Conservation (phyloP, 2,329 filamentous ascomycete species). For the Diatrype stigma region DNA sequence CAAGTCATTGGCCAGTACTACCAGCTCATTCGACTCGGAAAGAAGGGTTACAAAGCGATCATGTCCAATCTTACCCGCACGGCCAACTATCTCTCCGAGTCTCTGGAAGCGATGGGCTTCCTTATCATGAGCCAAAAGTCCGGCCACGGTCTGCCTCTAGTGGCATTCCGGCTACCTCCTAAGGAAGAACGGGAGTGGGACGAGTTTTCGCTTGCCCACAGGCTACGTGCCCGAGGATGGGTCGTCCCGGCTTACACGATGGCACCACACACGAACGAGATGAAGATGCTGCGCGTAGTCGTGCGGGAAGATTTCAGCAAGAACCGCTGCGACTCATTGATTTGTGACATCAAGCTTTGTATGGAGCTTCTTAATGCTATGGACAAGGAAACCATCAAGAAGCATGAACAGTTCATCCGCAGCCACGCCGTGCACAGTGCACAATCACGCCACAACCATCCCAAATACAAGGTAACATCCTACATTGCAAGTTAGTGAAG, state of each 20-base stretch:
- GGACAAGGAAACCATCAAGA: slow-evolving; percentile 66
- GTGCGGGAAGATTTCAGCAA: slow-evolving; percentile 89
- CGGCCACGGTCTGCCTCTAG: slow-evolving; percentile 79
- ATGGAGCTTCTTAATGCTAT: slow-evolving; percentile 67
- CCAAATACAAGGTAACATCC: slow-evolving; percentile 45
- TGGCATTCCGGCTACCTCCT: slow-evolving; percentile 75
- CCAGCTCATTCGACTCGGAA: slow-evolving; percentile 90
- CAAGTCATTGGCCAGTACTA: slow-evolving; percentile 98
- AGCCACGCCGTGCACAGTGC: slow-evolving; percentile 50
- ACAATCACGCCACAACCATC: slow-evolving; percentile 49
- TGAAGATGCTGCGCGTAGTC: slow-evolving; percentile 91
- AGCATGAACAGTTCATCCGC: slow-evolving; percentile 63
- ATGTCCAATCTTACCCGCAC: slow-evolving; percentile 92
- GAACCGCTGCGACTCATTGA: slow-evolving; percentile 72
- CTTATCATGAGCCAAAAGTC: slow-evolving; percentile 79
- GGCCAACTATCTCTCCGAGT: slow-evolving; percentile 77
- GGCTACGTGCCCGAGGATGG: slow-evolving; percentile 83
- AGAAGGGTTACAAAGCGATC: slow-evolving; percentile 85
- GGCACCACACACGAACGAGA: slow-evolving; percentile 77
- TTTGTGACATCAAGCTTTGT: slow-evolving; percentile 75
- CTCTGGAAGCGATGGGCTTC: slow-evolving; percentile 73
- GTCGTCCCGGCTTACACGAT: slow-evolving; percentile 96
- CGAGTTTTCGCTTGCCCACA: slow-evolving; percentile 77
- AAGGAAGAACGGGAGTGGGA: slow-evolving; percentile 60
- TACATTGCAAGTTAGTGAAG: neutral